Evolutionary conservation across 768 basidiomycete genomes (phyloP), one percentile per base, ranked within the genome.

Genomic region (Phlebiopsis gigantea): DNA sequence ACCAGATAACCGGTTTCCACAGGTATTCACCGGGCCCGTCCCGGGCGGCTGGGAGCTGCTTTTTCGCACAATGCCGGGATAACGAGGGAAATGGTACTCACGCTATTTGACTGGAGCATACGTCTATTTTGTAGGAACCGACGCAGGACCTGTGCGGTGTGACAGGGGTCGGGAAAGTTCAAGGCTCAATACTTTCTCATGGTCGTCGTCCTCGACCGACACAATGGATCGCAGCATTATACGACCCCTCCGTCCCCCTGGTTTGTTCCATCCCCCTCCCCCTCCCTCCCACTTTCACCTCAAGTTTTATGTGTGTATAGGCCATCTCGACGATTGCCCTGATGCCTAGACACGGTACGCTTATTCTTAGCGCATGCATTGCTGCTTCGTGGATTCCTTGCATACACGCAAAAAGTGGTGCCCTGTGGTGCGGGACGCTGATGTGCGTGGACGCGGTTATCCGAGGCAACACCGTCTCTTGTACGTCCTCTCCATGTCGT

Each of bases 381-480:
- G 5, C 22, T 10, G 7, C 31, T n/a, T 28, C 51, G 46, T 49
- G 43, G 21, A n/a, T 53, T 21, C 25, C 41, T 2, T 39, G 39
- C 14, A 66, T 61, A 2, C 34, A 51, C 39, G 70, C 72, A 5
- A 60, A 76, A n/a, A 75, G 73, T 54, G 77, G 76, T 30, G 79
- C 77, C 59, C 73, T 74, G 24, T 72, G 66, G 57, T 82, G 80
- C 55, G 74, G 71, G 30, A 62, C 60, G 8, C 66, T 72, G 31
- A 66, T 81, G 57, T 83, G 81, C 61, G 72, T 82, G 12, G 75
- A 75, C 59, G 80, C 77, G 7, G 77, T 74, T 1, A 69, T 78
- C 6, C 70, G 75, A 42, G 71, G 65, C 41, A 74, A 73, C 44
- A 66, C 66, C 6, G 69, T 79, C 31, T 77, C 74, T 55, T 81